Percentiles rank a stretch among this genome's conserved stretches.
These are phyloP conservation scores for Eucalyptus curtisii DNA, from an alignment of 345 rosid species.

Conservation along the genomic window DNA sequence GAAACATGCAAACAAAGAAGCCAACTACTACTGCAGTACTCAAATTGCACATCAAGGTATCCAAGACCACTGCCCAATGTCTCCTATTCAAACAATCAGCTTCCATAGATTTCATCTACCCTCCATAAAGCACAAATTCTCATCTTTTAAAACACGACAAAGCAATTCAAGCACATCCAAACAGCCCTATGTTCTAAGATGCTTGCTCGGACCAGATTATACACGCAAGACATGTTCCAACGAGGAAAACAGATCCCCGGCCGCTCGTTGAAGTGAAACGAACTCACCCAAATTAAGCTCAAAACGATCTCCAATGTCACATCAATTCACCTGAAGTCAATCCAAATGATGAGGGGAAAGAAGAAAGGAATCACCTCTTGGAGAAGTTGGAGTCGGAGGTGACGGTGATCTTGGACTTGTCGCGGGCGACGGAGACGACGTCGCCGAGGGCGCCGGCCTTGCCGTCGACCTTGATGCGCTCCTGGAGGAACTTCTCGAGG, in stretches of 20 bases:
- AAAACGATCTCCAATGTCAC: neutral
- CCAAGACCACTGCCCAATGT: neutral
- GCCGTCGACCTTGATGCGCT: conserved; percentile 40
- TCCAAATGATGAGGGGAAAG: neutral
- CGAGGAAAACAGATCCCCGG: neutral
- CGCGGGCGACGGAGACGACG: conserved; percentile 18
- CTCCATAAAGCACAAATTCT: neutral
- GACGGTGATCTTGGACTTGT: conserved; percentile 27
- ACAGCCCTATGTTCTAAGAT: neutral
- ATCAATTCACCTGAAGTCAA: neutral
- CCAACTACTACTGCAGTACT: neutral
- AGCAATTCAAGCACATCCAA: neutral
- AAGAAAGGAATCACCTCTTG: conserved; percentile 3
- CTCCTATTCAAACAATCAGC: neutral
- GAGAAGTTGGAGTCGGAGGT: conserved; percentile 29
- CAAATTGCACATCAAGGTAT: neutral
- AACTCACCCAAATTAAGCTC: neutral
- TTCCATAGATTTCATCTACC: neutral
- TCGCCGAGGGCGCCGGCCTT: conserved; percentile 37
- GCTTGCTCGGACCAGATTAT: neutral
- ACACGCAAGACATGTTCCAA: neutral
- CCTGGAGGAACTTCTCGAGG: conserved; percentile 40
- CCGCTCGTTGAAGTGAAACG: neutral
- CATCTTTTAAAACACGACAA: neutral
- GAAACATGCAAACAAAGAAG: neutral